A percentile compares a stretch with the other conserved stretches of the same genome.
Conservation (phyloP, 176 grass and related monocot genomes). For the Carex pumila region DNA sequence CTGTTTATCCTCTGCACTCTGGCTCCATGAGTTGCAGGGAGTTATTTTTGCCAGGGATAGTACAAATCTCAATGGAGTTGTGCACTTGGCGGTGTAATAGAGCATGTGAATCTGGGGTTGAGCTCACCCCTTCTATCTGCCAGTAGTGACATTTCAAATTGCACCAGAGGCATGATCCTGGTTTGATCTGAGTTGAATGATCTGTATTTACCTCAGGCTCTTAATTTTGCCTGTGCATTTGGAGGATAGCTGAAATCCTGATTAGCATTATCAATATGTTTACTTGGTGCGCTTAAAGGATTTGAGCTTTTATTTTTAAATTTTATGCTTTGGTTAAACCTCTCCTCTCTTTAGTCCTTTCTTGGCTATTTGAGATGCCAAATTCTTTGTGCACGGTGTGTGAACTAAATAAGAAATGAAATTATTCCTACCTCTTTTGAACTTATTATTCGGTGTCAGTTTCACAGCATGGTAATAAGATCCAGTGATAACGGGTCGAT, state of each 20-base stretch:
- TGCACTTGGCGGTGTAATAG: not conserved
- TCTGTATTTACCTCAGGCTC: not conserved
- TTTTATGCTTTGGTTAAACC: not conserved
- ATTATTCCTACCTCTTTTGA: no score
- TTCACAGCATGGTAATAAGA: no score
- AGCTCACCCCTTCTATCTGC: not conserved
- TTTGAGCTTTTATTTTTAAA: not conserved
- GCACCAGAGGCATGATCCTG: not conserved
- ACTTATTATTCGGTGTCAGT: no score
- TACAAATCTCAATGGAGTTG: not conserved
- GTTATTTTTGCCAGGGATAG: not conserved
- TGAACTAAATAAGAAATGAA: not conserved
- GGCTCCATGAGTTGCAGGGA: not conserved
- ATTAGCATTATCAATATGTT: not conserved
- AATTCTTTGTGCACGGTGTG: not conserved
- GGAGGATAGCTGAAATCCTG: not conserved
- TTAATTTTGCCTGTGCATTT: not conserved
- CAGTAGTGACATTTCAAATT: not conserved
- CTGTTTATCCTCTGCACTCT: not conserved
- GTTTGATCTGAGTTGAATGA: not conserved
- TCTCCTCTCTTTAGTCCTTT: not conserved
- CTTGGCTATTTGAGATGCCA: not conserved
- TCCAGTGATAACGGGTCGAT: no score
- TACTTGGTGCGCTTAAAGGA: not conserved
- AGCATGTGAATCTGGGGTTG: not conserved